Base-by-base conservation (phyloP, 2,329 filamentous ascomycete species). In the Xylaria sp. region DNA sequence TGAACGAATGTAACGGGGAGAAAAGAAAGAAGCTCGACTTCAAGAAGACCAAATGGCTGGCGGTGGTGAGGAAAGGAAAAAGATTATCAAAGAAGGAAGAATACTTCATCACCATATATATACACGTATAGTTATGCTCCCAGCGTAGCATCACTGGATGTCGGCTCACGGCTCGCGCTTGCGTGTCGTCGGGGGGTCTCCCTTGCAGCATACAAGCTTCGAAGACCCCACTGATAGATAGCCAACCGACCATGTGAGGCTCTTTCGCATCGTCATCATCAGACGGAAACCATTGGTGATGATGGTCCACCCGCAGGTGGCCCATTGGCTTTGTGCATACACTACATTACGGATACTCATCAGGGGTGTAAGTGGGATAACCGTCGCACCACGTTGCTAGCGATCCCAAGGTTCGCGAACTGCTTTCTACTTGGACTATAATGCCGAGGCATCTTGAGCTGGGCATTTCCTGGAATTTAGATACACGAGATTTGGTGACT, bases 51-150 rank as follows among this genome's bases (percentile, higher is more conserved):
- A 70, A 36, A 48, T 74, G 68, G 54, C 33, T 73, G 70, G 56
- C 33, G 70, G 63, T 70, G 69, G 43, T 64, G 62, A 71, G 28
- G 46, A 54, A 20, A 52, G 68, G 25, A 55, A 39, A 60, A 52
- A 62, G 33, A 36, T 10, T 9, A 60, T 41, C 13, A 28, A 23
- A 20, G 23, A 31, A 71, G 36, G 69, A 61, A 7, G 69, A 61
- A 7, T 18, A 36, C 33, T 20, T 70, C 64, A 36, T 68, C 31
- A 7, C 73, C 10, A 36, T 36, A 36, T 75, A 75, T 75, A 76
- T 76, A 74, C 10, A 36, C 75, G 73, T 75, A 76, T 76, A 74
- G 3, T 63, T 25, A 18, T 65, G 56, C 31, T 48, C 55, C 46
- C 7, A 56, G 51, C 43, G 52, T 59, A 56, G 59, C 13, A 64